Base-by-base conservation (phyloP, 495 filamentous ascomycete genomes). In the Penicillium malachiteum region DNA sequence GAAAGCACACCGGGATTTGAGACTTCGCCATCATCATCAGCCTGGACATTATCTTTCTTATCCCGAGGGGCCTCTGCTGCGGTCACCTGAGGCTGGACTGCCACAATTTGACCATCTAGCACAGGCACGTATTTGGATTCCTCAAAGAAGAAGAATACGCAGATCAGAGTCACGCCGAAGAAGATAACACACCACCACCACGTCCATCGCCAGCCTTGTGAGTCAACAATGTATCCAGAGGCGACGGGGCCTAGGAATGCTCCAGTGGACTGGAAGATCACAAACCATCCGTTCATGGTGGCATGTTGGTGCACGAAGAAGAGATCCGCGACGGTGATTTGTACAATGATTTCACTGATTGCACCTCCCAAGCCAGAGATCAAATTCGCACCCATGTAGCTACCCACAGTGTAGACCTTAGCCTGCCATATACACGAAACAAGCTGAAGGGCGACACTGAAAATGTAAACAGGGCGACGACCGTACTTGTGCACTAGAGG, bases 131-230 rank as follows among this genome's bases (percentile, higher is more conserved):
- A 79, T 37, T 75, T 77, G 3, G 68, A 72, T 49, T 81, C 78
- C 54, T 80, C 75, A 26, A 71, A 76, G 10, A 66, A 56, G 49
- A 81, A 76, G 0, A 73, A 30, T 5, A 72, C 60, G 18, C 71
- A 62, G 32, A 76, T 8, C 6, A 79, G 30, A 4, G 65, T 63
- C 16, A 75, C 53, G 0, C 67, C 78, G 26, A 78, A 70, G 54
- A 80, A 68, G 14, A 81, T 79, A 2, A 69, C 68, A 41, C 64
- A 70, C 71, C 75, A 79, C 79, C 78, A 81, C 70, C 75, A 81
- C 37, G 77, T 72, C 78, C 78, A 81, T 18, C 72, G 57, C 78
- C 78, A 82, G 2, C 76, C 76, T 42, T 78, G 71, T 34, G 69
- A 67, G 12, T 66, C 61, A 0, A 73, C 72, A 17, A 77, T 70